A percentile compares a stretch with the other conserved stretches of the same genome.
phyloP scores from a whole-genome alignment of 768 basidiomycete species.

The Gloeostereum incarnatum region DNA sequence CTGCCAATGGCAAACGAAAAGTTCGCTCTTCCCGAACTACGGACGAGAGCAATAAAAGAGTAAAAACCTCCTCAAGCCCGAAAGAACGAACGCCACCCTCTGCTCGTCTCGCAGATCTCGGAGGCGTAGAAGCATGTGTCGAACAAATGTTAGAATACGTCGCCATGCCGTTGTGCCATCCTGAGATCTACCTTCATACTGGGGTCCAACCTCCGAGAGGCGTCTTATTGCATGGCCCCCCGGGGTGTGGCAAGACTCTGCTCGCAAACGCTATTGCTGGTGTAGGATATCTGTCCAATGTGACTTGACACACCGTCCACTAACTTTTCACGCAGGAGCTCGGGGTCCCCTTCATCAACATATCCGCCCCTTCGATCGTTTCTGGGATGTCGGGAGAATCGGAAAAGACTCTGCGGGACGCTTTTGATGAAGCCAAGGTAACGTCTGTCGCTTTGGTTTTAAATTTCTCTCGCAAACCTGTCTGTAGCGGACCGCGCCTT shows the following conservation, averaged over 20 bases:
- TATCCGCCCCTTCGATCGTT: constrained; percentile 93
- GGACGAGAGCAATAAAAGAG: constrained; percentile 48
- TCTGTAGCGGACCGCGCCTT: constrained; percentile 75
- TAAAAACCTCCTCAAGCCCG: constrained; percentile 27
- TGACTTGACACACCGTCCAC: neutral
- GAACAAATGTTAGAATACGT: constrained; percentile 96
- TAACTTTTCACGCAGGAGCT: constrained; percentile 54
- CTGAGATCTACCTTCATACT: constrained; percentile 90
- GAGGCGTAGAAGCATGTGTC: constrained; percentile 77
- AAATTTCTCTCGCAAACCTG: no score
- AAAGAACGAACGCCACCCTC: constrained; percentile 70
- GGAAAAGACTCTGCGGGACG: constrained; percentile 92
- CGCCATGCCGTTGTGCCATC: constrained; percentile 89
- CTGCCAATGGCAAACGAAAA: constrained; percentile 49
- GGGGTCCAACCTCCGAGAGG: constrained; percentile 91
- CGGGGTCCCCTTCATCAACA: constrained; percentile 83
- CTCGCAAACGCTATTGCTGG: constrained; percentile 94
- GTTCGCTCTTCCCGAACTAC: constrained; percentile 36
- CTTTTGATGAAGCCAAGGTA: constrained; percentile 96
- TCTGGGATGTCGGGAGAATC: constrained; percentile 99
- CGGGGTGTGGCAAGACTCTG: constrained; percentile 95
- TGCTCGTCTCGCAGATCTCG: constrained; percentile 75
- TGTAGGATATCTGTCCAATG: constrained; percentile 33
- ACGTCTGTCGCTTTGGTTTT: neutral
- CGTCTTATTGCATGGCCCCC: constrained; percentile 89